phyloP scores from a whole-genome alignment of 1,284 basidiomycete genomes.

The Trichosporon faecale region DNA sequence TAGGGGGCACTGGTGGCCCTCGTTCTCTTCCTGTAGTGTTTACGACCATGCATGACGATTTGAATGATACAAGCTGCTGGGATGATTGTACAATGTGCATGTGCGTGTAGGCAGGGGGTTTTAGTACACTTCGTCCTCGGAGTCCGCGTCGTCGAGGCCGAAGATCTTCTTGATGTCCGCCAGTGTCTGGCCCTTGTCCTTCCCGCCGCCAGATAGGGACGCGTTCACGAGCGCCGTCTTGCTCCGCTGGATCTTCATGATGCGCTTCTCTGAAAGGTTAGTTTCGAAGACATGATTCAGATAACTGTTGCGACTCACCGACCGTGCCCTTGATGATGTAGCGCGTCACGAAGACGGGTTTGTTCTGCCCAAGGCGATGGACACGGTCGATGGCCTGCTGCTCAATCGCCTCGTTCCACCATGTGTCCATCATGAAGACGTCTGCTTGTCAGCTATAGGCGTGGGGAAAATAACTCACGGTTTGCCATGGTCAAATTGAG shows the following conservation, averaged over 20 bases:
- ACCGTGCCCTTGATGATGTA: constrained; percentile 66
- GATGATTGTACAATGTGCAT: background rate
- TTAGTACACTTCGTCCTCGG: constrained; percentile 42
- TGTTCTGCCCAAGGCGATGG: constrained; percentile 45
- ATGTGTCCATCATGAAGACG: constrained; percentile 95
- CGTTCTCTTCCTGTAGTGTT: background rate
- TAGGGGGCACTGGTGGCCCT: background rate
- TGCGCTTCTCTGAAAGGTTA: constrained; percentile 67
- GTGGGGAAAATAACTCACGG: constrained; percentile 27
- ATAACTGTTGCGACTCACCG: constrained; percentile 56
- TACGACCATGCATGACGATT: constrained; percentile 4
- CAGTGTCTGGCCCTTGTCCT: constrained; percentile 41
- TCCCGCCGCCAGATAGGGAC: constrained; percentile 42
- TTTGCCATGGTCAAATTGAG: constrained; percentile 60
- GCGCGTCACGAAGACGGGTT: constrained; percentile 78
- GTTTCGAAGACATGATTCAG: background rate
- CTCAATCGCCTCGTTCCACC: constrained; percentile 90
- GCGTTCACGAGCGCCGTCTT: constrained; percentile 53
- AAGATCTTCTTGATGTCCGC: constrained; percentile 54
- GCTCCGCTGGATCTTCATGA: constrained; percentile 68
- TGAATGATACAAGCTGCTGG: background rate
- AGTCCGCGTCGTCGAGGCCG: constrained; percentile 43
- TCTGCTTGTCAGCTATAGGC: constrained; percentile 53
- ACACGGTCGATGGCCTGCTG: constrained; percentile 71
- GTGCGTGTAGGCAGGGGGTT: background rate